phyloP scores from a whole-genome alignment of 805 yeast genomes.

The Sugiyamaella marilandica region DNA sequence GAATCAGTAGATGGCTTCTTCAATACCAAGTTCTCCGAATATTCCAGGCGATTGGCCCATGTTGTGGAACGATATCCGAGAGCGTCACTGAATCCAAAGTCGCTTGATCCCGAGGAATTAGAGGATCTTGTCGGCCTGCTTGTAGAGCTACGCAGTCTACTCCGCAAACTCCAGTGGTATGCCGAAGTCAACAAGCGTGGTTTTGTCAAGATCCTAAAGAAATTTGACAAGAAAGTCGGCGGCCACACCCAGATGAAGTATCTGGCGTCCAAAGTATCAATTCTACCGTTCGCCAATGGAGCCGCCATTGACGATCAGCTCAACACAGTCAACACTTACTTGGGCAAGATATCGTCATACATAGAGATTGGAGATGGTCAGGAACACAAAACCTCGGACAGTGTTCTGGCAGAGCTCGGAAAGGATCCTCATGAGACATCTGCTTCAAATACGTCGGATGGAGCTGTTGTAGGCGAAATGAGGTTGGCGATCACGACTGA shows the following conservation, averaged over 20 bases:
- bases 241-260: slow-evolving; percentile 53
- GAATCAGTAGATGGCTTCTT: slow-evolving; percentile 79
- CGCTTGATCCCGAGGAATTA: slow-evolving; percentile 47
- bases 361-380: background rate
- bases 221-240: slow-evolving; percentile 79
- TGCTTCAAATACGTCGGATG: slow-evolving; percentile 4
- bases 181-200: slow-evolving; percentile 91
- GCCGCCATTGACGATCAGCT: slow-evolving; percentile 52
- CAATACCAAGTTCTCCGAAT: slow-evolving; percentile 67
- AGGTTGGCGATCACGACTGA: slow-evolving; percentile 8
- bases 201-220: slow-evolving; percentile 80
- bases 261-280: slow-evolving; percentile 61
- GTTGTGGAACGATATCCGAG: slow-evolving; percentile 32
- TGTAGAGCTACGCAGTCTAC: slow-evolving; percentile 67
- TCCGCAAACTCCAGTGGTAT: slow-evolving; percentile 86
- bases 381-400: background rate
- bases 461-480: slow-evolving; percentile 9
- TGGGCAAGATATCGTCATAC: slow-evolving; percentile 29
- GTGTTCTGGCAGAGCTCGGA: background rate
- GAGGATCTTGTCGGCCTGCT: slow-evolving; percentile 64
- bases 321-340: slow-evolving; percentile 27
- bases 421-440: background rate
- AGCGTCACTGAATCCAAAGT: slow-evolving; percentile 22
- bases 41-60: slow-evolving; percentile 57
- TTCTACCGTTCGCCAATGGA: slow-evolving; percentile 75